Conservation (phyloP, 495 filamentous ascomycete species). For the Aspergillus conjunctus region DNA sequence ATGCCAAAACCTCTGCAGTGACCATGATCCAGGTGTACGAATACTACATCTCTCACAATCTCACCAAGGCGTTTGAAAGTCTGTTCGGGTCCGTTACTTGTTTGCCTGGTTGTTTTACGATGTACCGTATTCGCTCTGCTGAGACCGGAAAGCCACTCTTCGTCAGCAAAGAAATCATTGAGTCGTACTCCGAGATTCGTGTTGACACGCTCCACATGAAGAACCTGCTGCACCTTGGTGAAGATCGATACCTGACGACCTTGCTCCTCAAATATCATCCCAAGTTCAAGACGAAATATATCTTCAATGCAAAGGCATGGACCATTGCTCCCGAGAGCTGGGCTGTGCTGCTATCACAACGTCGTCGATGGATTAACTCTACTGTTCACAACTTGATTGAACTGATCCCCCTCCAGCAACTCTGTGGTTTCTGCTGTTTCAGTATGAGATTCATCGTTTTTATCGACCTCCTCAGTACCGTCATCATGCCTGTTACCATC, state of each 20-base stretch:
- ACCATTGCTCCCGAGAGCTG: slow-evolving; percentile 94
- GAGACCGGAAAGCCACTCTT: slow-evolving; percentile 95
- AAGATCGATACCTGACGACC: slow-evolving; percentile 95
- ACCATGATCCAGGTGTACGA: slow-evolving; percentile 99
- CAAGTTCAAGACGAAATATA: slow-evolving; percentile 97
- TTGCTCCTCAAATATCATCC: slow-evolving; percentile 90
- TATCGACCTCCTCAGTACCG: slow-evolving; percentile 85
- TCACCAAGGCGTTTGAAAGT: slow-evolving; percentile 97
- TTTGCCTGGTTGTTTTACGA: slow-evolving; percentile 95
- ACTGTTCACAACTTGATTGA: slow-evolving; percentile 98
- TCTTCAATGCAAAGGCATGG: slow-evolving; percentile 88
- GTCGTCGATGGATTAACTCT: slow-evolving; percentile 99
- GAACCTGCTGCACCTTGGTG: slow-evolving; percentile 87
- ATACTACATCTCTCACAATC: slow-evolving; percentile 98
- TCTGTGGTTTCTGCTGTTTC: slow-evolving; percentile 99
- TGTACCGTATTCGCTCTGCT: slow-evolving; percentile 94
- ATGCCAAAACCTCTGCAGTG: slow-evolving; percentile 87
- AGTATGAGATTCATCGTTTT: slow-evolving; percentile 99
- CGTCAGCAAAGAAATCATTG: slow-evolving; percentile 86
- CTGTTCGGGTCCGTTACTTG: slow-evolving; percentile 97
- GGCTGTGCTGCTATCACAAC: slow-evolving; percentile 93
- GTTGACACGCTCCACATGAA: slow-evolving; percentile 99
- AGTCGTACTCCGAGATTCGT: slow-evolving; percentile 84
- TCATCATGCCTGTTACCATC: slow-evolving; percentile 90
- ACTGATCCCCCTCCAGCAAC: slow-evolving; percentile 85